Evolutionary conservation across 1,139 yeast genomes (phyloP), one percentile per base, ranked within the genome.

Genomic region (Blastobotrys malaysiensis): DNA sequence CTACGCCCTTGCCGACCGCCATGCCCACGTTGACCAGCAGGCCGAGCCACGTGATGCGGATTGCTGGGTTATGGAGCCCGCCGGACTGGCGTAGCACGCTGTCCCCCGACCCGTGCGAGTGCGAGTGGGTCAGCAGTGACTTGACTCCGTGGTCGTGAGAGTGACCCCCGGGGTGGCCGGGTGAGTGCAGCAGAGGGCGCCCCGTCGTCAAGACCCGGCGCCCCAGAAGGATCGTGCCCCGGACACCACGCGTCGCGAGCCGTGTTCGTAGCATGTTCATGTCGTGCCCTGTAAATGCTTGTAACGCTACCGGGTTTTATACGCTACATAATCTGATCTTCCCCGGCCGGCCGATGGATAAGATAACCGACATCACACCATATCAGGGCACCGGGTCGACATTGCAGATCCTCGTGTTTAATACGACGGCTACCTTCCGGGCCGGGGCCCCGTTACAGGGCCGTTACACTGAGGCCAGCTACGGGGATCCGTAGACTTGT

Each of bases 31-130:
- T 93, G 52, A 88, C 89, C 31, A 84, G 71, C 46, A 93, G 76
- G 0, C 99, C 99, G 51, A 91, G 76, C 89, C 96, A 86, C 1
- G 99, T 93, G 64, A 93, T 90, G 59, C 95, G 78, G 16, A 90
- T 96, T 6, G 96, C 97, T 1, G 97, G 96, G 68, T 89, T 88
- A 24, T 73, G 71, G 54, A 78, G 52, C 9, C 71, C 71, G 27
- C 71, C 71, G 9, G 60, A 50, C 51, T 67, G 69, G 9, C 67
- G 50, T 20, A 68, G 63, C 1, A 66, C 62, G 53, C 60, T 61
- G 39, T 67, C 70, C 19, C 62, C 62, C 3, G 63, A 53, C 18
- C 63, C 56, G 52, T 69, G 72, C 1, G 65, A 49, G 48, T 68
- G 72, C 1, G 67, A 50, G 52, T 67, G 72, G 20, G 61, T 57